Evolutionary conservation across 805 yeast species (phyloP).

Genomic region (Spathaspora arborariae): DNA sequence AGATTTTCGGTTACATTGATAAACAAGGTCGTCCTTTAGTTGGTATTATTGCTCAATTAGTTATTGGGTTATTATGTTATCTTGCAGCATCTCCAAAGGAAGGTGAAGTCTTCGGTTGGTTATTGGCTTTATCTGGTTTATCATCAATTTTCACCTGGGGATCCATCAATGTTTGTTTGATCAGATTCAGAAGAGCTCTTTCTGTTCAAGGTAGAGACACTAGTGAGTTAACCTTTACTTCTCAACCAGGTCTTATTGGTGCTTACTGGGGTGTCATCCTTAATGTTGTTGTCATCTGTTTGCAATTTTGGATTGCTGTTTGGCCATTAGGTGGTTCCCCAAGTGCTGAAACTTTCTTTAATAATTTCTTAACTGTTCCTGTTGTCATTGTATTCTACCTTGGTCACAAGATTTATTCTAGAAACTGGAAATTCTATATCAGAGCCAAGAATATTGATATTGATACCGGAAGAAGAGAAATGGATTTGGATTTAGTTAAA

Average conservation of each 20-base stretch:
- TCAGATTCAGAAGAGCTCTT: constrained; percentile 57
- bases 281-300: constrained; percentile 47
- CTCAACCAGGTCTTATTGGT: constrained; percentile 50
- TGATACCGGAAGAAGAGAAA: constrained; percentile 30
- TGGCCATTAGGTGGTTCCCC: constrained; percentile 50
- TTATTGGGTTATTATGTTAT: constrained; percentile 59
- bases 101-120: constrained; percentile 58
- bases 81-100: constrained; percentile 54
- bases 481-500: constrained; percentile 27
- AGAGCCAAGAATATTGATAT: constrained; percentile 26
- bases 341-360: constrained; percentile 25
- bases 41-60: constrained; percentile 46
- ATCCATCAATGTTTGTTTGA: constrained; percentile 53
- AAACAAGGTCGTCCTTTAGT: constrained; percentile 63
- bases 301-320: constrained; percentile 64
- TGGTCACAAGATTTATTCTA: constrained; percentile 22
- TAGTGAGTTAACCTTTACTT: constrained; percentile 49
- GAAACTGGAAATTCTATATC: constrained; percentile 23
- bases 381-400: constrained; percentile 25
- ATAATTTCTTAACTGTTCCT: constrained; percentile 29
- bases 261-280: constrained; percentile 48
- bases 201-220: constrained; percentile 48
- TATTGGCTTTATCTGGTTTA: constrained; percentile 57
- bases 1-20: constrained; percentile 55
- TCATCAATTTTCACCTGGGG: constrained; percentile 63